Evolutionary conservation across 2,329 filamentous ascomycete genomes (phyloP).

Genomic region (Podosphaera fusca): DNA sequence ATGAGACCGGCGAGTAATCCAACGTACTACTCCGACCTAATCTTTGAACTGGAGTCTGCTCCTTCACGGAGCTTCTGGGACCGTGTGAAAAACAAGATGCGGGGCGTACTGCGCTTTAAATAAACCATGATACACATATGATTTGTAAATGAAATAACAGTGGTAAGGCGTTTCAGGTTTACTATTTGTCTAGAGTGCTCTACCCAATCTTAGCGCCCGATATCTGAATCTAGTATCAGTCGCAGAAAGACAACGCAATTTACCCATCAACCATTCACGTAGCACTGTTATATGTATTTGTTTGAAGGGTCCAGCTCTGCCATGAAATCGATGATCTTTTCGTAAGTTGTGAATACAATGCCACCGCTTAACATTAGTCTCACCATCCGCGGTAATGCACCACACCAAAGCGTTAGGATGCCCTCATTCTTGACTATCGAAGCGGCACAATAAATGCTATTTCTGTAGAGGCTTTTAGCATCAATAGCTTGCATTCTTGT

Average conservation of each 20-base stretch:
- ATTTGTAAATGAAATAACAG: too few species aligned
- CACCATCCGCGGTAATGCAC: constrained; percentile 65
- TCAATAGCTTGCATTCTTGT: constrained; percentile 95
- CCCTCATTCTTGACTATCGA: constrained; percentile 80
- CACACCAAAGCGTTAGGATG: constrained; percentile 77
- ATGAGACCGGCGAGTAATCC: constrained; percentile 38
- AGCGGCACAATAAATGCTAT: constrained; percentile 61
- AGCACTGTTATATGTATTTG: constrained; percentile 41
- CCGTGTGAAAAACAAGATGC: constrained; percentile 28
- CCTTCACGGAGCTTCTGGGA: constrained; percentile 32
- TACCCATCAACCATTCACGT: not conserved
- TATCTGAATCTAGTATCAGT: too few species aligned
- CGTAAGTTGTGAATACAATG: constrained; percentile 96
- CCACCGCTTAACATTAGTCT: constrained; percentile 77
- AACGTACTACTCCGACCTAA: constrained; percentile 36
- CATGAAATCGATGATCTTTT: constrained; percentile 85
- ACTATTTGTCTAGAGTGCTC: not conserved
- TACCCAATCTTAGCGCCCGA: not conserved
- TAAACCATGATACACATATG: constrained; percentile 12
- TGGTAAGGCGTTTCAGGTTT: not conserved
- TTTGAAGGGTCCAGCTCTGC: constrained; percentile 59
- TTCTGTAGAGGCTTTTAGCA: constrained; percentile 58
- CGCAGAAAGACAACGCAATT: not conserved
- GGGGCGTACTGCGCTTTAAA: constrained; percentile 34
- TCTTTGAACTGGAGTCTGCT: constrained; percentile 38